Percentiles rank a stretch among this genome's conserved stretches.
These are phyloP conservation scores for Euphorbia schlechtendalii DNA, from an alignment of 441 rosid genomes.

Conservation along the genomic window DNA sequence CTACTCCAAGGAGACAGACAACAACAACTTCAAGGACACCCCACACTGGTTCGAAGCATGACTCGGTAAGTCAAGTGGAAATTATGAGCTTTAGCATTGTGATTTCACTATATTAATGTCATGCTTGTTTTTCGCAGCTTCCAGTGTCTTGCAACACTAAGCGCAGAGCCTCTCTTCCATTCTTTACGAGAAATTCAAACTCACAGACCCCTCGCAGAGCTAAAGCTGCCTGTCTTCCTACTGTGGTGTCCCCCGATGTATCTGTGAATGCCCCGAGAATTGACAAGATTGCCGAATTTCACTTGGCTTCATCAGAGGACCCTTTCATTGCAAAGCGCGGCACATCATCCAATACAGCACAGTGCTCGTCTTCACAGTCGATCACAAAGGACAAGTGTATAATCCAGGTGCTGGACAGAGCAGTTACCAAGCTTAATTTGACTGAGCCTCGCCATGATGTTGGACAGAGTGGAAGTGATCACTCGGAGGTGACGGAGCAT, in stretches of 20 bases:
- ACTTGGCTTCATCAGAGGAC: constrained; percentile 82
- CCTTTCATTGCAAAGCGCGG: constrained; percentile 43
- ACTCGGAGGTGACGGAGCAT: constrained; percentile 46
- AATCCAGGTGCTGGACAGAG: constrained; percentile 48
- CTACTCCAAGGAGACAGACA: constrained; percentile 36
- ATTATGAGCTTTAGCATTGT: no score
- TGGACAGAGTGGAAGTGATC: constrained; percentile 30
- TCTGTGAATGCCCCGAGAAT: constrained; percentile 93
- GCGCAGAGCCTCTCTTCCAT: constrained; percentile 81
- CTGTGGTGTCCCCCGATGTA: constrained; percentile 77
- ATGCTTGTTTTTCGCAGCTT: constrained; percentile 42
- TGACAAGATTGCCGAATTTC: constrained; percentile 99
- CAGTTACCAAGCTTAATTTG: constrained; percentile 33
- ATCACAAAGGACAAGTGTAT: constrained; percentile 91
- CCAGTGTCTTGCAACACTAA: constrained; percentile 37
- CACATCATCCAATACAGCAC: constrained; percentile 39
- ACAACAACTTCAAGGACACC: constrained; percentile 37
- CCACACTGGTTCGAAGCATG: constrained; percentile 34
- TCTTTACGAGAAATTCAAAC: constrained; percentile 36
- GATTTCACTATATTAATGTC: constrained; percentile 6
- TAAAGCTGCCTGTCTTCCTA: constrained; percentile 35
- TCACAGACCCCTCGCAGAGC: constrained; percentile 28
- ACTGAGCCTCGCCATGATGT: constrained; percentile 22
- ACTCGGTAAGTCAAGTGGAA: constrained; percentile 40
- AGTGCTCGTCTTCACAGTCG: constrained; percentile 52